Evolutionary conservation across 1,139 yeast genomes (phyloP), one percentile per base, ranked within the genome.

Genomic region (Martiniozyma asiatica): DNA sequence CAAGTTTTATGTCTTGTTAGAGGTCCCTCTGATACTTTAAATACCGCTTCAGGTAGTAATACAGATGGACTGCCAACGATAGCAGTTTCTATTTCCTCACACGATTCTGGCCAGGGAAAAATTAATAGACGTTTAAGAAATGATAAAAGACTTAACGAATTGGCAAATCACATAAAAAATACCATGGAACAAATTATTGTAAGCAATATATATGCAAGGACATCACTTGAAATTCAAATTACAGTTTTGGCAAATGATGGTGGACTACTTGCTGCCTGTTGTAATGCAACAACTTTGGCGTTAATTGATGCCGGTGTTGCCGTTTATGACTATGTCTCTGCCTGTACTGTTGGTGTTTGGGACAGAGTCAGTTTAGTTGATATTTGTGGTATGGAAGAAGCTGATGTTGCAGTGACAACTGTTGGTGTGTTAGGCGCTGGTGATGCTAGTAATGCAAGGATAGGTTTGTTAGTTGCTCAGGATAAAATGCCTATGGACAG

Each of bases 241-340:
- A 82, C 81, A 42, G 85, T 89, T 0, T 61, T 89, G 36, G 76
- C 89, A 8, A 84, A 84, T 45, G 98, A 92, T 50, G 98, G 98
- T 21, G 94, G 95, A 0, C 52, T 87, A 29, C 57, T 89, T 41
- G 72, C 94, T 0, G 67, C 81, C 1, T 71, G 92, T 45, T 65
- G 84, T 29, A 89, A 92, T 50, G 84, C 96, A n/a, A 70, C 81
- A 30, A 82, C 95, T 1, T 59, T 89, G 42, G 97, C 95, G 1
- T 61, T 89, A 30, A 73, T 89, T 27, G 97, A 92, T 56, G 96
- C 97, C 1, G 98, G 98, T 27, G 76, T 89, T 26, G 81, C 96
- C 12, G 78, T 89, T 82, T 79, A 79, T 48, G 97, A 89, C 51
- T 87, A 82, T 49, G 79, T 89, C 10, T 69, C 85, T 31, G 75